Conservation (phyloP, 139 green algal genomes). For the Trebouxia sp. region DNA sequence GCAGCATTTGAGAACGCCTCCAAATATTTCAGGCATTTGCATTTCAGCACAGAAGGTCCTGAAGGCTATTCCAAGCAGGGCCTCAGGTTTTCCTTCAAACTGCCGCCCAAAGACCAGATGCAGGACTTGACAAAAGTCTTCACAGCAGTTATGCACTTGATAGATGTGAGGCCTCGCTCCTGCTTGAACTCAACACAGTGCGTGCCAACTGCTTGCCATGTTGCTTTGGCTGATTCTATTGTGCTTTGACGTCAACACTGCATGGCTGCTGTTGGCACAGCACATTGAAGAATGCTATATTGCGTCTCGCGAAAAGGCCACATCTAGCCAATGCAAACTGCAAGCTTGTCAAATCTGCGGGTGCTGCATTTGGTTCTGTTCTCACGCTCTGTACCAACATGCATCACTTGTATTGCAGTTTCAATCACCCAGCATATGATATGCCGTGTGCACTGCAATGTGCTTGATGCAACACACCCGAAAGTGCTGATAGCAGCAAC, state of each 20-base stretch:
- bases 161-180: constrained; percentile 10
- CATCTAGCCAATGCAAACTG: background rate
- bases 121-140: constrained; percentile 25
- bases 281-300: background rate
- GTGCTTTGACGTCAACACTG: no score
- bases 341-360: background rate
- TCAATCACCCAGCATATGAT: no score
- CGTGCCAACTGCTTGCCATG: no score
- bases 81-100: constrained; percentile 33
- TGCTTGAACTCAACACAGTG: background rate
- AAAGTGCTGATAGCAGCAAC: no score
- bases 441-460: no score
- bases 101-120: constrained; percentile 38
- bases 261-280: no score
- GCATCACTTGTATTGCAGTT: no score
- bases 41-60: constrained; percentile 42
- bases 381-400: no score
- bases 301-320: background rate
- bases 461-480: no score
- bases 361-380: no score
- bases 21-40: constrained; percentile 43
- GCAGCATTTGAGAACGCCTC: constrained; percentile 28
- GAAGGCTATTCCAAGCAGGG: constrained; percentile 24
- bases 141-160: constrained; percentile 5
- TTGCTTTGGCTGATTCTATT: no score